Conservation (phyloP, 192 early-diverging fungal species). For the Backusella circina region DNA sequence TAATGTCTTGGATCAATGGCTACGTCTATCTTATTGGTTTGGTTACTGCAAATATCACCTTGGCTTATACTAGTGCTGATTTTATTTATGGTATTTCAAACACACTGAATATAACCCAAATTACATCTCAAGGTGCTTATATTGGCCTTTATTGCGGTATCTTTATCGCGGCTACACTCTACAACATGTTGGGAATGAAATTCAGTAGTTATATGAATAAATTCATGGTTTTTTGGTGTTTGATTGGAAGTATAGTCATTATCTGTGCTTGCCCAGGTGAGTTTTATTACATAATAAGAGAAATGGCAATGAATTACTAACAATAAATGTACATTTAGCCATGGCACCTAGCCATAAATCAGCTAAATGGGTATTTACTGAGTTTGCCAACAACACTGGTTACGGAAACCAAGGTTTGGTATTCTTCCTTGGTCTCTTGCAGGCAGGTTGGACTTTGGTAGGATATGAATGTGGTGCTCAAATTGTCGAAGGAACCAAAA, state of each 20-base stretch:
- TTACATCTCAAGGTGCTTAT: slow-evolving; percentile 37
- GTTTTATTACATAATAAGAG: not conserved
- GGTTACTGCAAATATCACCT: slow-evolving; percentile 19
- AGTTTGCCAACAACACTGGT: slow-evolving; percentile 45
- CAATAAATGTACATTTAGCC: slow-evolving; percentile 6
- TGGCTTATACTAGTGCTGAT: slow-evolving; percentile 34
- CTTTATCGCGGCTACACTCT: slow-evolving; percentile 30
- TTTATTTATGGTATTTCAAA: slow-evolving; percentile 38
- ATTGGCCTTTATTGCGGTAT: slow-evolving; percentile 40
- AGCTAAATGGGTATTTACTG: slow-evolving; percentile 41
- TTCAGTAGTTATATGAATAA: slow-evolving; percentile 36
- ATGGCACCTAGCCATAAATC: slow-evolving; percentile 38
- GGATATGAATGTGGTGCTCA: slow-evolving; percentile 40
- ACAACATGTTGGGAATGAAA: slow-evolving; percentile 33
- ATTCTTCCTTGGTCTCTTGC: slow-evolving; percentile 45
- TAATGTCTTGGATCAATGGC: slow-evolving; percentile 27
- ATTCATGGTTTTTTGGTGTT: slow-evolving; percentile 36
- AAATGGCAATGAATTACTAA: slow-evolving; percentile 1
- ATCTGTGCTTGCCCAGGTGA: slow-evolving; percentile 31
- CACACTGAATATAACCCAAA: slow-evolving; percentile 23
- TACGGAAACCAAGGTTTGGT: slow-evolving; percentile 38
- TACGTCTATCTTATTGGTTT: slow-evolving; percentile 19
- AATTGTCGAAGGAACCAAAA: slow-evolving; percentile 47
- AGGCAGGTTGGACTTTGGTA: slow-evolving; percentile 45
- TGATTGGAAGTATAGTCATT: slow-evolving; percentile 42